These are phyloP conservation scores for Cornus kousa DNA, from an alignment of 148 eudicot genomes.

Conservation along the genomic window DNA sequence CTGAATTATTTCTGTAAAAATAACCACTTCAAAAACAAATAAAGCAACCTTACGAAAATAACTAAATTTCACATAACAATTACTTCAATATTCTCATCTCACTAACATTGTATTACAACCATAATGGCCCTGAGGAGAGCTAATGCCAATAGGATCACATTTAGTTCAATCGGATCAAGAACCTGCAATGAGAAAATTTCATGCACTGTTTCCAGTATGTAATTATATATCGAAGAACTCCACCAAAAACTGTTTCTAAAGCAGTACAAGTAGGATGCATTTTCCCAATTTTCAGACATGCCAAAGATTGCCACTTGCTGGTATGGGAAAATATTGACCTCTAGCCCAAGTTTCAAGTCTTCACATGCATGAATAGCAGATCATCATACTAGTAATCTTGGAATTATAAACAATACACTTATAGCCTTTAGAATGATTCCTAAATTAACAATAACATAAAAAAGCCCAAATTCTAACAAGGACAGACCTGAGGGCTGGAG, in stretches of 20 bases:
- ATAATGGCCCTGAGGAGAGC: background rate
- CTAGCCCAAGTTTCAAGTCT: too few relatives aligned
- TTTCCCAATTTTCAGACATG: background rate
- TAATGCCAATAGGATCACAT: background rate
- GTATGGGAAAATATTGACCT: too few relatives aligned
- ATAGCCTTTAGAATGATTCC: background rate
- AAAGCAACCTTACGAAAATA: too few relatives aligned
- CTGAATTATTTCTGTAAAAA: background rate
- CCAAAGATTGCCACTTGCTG: too few relatives aligned
- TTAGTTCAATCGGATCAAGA: background rate
- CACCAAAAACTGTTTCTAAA: background rate
- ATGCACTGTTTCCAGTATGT: background rate
- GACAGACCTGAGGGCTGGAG: conserved; percentile 48
- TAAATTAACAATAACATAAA: background rate
- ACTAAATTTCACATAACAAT: background rate
- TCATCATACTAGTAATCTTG: background rate
- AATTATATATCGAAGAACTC: background rate
- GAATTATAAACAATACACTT: background rate
- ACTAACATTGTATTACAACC: background rate
- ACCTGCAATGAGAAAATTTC: background rate
- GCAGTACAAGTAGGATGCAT: background rate
- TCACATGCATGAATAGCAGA: background rate
- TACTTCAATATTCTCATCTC: background rate
- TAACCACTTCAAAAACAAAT: background rate
- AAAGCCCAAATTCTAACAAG: background rate